Evolutionary conservation across 2,329 filamentous ascomycete genomes (phyloP), one percentile per base, ranked within the genome.

Genomic region (Alternaria arborescens): DNA sequence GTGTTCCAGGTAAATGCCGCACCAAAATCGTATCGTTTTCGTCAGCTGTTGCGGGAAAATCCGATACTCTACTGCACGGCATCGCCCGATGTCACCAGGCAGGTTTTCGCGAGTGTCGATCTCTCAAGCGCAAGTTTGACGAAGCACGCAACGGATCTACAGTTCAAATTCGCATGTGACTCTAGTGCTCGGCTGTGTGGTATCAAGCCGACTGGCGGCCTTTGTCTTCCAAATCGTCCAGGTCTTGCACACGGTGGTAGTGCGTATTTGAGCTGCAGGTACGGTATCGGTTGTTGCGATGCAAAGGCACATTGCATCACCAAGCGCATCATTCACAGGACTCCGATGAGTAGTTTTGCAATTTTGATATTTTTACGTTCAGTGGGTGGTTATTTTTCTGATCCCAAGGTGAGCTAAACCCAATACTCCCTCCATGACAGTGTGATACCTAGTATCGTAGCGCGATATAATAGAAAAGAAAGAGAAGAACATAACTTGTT

Each of bases 361-460:
- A 18, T 50, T 50, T 50, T 50, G 20, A 50, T 16, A 36, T 50
- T 36, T 34, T 50, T 50, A 11, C 20, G 30, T 50, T 50, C 46
- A 36, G 46, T 50, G 46, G 8, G 20, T 20, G 30, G 32, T 36
- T 16, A 38, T 38, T 38, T 50, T n/a, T 50, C 38, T 50, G 14
- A 38, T 36, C 46, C 14, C 46, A 50, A 50, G 32, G 46, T 36
- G 46, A 22, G 12, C 14, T 22, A n/a, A 14, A 26, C 24, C 24
- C 24, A 26, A 6, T 26, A 26, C 24, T 48, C 46, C 22, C 28
- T 48, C 46, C 30, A n/a, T 48, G 46, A 48, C 30, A 48, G 46
- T 48, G 30, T 48, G 46, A 48, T 48, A 34, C 46, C 46, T 22
- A 48, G 46, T 48, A 48, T 28, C 46, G 30, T 48, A 48, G 46